Conservation (phyloP, 371 early-diverging fungal species). For the Rhizopus microsporus region DNA sequence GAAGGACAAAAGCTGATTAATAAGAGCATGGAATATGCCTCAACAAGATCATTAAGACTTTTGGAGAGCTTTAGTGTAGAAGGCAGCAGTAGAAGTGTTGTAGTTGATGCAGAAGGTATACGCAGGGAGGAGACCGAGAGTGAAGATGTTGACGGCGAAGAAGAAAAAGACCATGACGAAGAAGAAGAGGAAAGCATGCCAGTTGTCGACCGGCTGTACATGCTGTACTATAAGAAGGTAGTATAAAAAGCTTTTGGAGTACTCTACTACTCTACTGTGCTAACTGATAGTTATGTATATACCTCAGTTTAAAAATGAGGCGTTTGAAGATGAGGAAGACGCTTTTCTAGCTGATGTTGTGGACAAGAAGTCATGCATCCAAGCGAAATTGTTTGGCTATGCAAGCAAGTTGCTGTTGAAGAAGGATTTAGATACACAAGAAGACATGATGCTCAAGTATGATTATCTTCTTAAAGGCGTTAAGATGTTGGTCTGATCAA, state of each 20-base stretch:
- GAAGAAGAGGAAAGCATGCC: neutral
- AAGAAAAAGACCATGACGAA: no score
- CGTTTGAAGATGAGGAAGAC: neutral
- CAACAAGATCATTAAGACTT: neutral
- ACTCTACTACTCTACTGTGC: neutral
- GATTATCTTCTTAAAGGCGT: no score
- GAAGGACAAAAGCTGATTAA: slow-evolving; percentile 7
- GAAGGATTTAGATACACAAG: neutral
- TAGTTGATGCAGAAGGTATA: neutral
- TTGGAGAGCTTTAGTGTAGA: slow-evolving; percentile 7
- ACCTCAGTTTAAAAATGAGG: neutral
- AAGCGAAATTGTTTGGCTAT: slow-evolving; percentile 1
- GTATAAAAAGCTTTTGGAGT: neutral
- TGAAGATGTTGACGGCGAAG: no score
- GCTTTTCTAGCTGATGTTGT: neutral
- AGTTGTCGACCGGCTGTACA: neutral
- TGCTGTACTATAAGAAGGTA: neutral
- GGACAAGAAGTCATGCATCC: neutral
- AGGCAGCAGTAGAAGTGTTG: neutral
- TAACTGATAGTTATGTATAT: slow-evolving; percentile 2
- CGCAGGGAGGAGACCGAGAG: no score
- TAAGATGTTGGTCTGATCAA: no score
- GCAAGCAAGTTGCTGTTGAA: slow-evolving; percentile 5
- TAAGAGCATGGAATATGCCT: neutral
- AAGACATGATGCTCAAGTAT: neutral